These are phyloP conservation scores for Leptographium galeiforme DNA, from an alignment of 2,329 filamentous ascomycete species.

Conservation along the genomic window DNA sequence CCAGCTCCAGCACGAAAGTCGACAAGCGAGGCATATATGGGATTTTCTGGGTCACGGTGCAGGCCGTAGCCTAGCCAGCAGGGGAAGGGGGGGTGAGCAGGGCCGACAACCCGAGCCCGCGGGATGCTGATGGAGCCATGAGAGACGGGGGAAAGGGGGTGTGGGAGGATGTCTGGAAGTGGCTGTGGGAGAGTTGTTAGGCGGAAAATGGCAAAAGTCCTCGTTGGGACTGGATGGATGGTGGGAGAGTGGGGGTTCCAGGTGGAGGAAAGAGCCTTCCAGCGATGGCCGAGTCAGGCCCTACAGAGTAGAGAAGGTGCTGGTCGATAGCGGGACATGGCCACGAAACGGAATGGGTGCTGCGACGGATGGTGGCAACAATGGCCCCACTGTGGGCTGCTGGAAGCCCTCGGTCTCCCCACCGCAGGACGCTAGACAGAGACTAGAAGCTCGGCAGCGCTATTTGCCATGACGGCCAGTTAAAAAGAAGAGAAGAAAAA, in stretches of 20 bases:
- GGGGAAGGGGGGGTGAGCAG: background rate
- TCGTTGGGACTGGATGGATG: too few relatives aligned
- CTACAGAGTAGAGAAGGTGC: background rate
- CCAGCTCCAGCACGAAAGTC: background rate
- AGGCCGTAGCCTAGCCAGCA: background rate
- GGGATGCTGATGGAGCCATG: background rate
- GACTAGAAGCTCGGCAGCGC: background rate
- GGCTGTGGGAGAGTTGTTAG: too few relatives aligned
- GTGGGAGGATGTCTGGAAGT: background rate
- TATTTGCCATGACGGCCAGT: background rate
- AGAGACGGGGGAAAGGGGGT: background rate
- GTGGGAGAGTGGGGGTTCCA: background rate
- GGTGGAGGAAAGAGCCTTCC: background rate
- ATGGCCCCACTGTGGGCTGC: conserved; percentile 1
- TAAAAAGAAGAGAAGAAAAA: background rate
- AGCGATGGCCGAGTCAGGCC: too few relatives aligned
- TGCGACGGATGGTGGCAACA: background rate
- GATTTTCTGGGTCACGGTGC: background rate
- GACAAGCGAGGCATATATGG: background rate
- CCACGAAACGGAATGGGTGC: background rate
- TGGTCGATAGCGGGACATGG: background rate
- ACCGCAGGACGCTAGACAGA: background rate
- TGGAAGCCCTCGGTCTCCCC: background rate
- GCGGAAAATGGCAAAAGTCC: too few relatives aligned
- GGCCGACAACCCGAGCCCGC: background rate